These are phyloP conservation scores for Phyllosticta citribraziliensis DNA, from an alignment of 2,329 filamentous ascomycete genomes.

Conservation along the genomic window DNA sequence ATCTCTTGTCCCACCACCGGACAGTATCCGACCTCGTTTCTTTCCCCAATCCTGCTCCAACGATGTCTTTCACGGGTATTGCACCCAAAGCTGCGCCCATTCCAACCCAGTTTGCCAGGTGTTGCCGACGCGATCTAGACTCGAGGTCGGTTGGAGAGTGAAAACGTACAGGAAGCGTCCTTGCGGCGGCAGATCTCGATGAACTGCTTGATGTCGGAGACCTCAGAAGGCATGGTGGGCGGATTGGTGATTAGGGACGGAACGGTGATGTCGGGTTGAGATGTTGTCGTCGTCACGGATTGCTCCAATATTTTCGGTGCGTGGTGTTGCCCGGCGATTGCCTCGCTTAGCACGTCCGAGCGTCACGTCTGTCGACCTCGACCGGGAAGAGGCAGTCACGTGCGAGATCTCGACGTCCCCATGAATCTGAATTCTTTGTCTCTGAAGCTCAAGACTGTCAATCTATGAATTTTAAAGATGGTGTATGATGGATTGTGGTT, in stretches of 20 bases:
- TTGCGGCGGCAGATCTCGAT: constrained; percentile 99
- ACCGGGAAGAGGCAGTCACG: background rate
- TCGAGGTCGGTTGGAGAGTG: background rate
- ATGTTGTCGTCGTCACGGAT: constrained; percentile 4
- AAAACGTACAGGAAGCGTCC: constrained; percentile 92
- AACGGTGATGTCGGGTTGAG: constrained; percentile 4
- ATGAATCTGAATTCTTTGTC: no score
- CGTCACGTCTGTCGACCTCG: background rate
- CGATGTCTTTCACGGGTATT: background rate
- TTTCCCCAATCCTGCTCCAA: background rate
- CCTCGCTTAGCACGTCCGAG: background rate
- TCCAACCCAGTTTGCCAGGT: background rate
- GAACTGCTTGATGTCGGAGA: constrained; percentile 99
- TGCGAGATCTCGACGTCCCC: background rate
- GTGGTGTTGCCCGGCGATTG: background rate
- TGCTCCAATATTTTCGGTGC: background rate
- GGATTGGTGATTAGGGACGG: constrained; percentile 19
- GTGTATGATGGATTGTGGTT: no score
- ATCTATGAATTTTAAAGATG: no score
- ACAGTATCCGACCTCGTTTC: background rate
- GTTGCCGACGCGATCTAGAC: background rate
- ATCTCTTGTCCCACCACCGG: background rate
- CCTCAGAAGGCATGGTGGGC: constrained; percentile 94
- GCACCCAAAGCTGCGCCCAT: background rate
- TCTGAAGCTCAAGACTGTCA: no score